Evolutionary conservation across 176 grass and related monocot genomes (phyloP).

Genomic region (Eragrostis curvula): DNA sequence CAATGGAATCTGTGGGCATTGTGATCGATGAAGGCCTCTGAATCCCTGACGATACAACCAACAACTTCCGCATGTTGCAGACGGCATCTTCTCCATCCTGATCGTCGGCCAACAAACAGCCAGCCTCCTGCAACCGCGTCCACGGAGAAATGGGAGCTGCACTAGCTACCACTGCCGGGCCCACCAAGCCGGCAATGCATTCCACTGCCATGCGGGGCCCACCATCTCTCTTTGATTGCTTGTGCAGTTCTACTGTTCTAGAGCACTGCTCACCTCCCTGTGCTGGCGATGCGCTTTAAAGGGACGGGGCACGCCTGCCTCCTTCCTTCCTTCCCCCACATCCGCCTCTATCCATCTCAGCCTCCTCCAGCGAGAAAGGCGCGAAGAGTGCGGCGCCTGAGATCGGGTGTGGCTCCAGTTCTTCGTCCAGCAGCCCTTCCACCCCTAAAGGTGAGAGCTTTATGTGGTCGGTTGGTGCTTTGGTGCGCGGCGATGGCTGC

Average conservation of each 20-base stretch:
- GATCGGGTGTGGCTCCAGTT: not conserved
- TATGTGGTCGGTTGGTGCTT: not conserved
- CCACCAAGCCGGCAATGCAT: not conserved
- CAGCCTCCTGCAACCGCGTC: not conserved
- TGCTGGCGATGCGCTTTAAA: constrained; percentile 47
- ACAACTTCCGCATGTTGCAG: not conserved
- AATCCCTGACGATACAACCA: not conserved
- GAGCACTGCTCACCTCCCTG: not conserved
- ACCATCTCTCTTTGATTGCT: not conserved
- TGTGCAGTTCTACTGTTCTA: constrained; percentile 8
- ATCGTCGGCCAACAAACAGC: not conserved
- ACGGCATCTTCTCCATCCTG: not conserved
- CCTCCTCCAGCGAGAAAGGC: not conserved
- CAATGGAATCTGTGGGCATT: not conserved
- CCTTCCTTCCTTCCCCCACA: not conserved
- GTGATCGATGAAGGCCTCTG: not conserved
- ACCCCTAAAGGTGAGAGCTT: constrained; percentile 42
- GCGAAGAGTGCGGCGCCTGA: not conserved
- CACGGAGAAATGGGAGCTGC: not conserved
- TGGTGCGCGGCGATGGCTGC: not conserved
- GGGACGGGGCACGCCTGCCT: not conserved
- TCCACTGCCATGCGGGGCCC: not conserved
- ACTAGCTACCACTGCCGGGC: not conserved
- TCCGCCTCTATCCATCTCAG: not conserved
- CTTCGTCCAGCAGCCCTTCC: not conserved